Evolutionary conservation across 1,139 yeast genomes (phyloP).

Genomic region (Eremothecium sinecaudum): DNA sequence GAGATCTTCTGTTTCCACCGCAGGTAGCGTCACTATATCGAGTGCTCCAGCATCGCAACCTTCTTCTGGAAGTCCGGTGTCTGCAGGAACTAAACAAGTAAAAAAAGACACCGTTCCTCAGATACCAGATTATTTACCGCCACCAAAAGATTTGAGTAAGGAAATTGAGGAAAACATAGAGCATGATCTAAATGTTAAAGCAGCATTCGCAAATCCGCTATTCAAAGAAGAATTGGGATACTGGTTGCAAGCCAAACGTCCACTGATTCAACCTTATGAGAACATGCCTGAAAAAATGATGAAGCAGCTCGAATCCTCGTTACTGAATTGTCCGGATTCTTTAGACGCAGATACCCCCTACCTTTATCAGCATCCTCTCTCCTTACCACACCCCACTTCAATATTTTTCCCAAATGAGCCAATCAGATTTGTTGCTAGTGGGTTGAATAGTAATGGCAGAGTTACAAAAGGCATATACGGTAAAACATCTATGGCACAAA

Average conservation of each 20-base stretch:
- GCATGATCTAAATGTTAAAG: conserved; percentile 19
- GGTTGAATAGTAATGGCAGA: conserved; percentile 27
- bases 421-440: conserved; percentile 30
- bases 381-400: conserved; percentile 81
- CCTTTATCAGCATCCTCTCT: conserved; percentile 57
- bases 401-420: conserved; percentile 92
- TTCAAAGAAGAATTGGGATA: conserved; percentile 26
- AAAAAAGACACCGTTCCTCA: conserved; percentile 7
- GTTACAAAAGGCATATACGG: conserved; percentile 25
- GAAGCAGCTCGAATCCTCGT: conserved; percentile 53
- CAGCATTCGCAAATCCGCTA: conserved; percentile 27
- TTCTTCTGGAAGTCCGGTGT: conserved; percentile 19
- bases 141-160: conserved; percentile 23
- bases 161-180: conserved; percentile 24
- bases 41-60: conserved; percentile 19
- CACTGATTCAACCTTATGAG: conserved; percentile 26
- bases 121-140: conserved; percentile 5
- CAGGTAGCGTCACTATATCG: conserved; percentile 12
- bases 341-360: conserved; percentile 82
- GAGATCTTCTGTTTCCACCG: conserved; percentile 6
- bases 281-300: conserved; percentile 27
- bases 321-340: conserved; percentile 88
- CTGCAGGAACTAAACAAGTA: conserved; percentile 7
- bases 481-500: conserved; percentile 31
- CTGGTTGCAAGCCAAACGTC: conserved; percentile 27